Conservation (phyloP, 495 filamentous ascomycete species). For the Penicillium angulare region DNA sequence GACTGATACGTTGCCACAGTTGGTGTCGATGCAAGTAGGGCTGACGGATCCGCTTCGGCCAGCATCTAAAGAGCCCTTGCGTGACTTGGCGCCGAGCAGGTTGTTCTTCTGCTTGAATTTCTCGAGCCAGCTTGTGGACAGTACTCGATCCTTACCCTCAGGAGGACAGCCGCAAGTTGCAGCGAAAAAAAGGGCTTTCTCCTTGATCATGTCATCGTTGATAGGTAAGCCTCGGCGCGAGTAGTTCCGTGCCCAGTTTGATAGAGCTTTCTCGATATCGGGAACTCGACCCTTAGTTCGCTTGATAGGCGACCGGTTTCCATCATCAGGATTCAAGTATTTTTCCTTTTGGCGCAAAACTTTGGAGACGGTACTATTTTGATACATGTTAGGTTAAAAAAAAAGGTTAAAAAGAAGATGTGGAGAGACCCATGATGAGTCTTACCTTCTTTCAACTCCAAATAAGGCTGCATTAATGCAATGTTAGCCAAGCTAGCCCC, state of each 20-base stretch:
- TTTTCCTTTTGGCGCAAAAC: conserved; percentile 95
- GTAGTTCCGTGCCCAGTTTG: conserved; percentile 82
- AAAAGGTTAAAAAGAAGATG: too few relatives aligned
- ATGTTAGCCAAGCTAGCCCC: conserved; percentile 23
- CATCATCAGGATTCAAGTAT: conserved; percentile 87
- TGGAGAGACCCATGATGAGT: background rate
- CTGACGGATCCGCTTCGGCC: conserved; percentile 54
- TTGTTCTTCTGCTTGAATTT: conserved; percentile 96
- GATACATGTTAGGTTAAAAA: conserved; percentile 25
- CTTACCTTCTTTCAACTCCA: conserved; percentile 96
- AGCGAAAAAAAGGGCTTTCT: conserved; percentile 86
- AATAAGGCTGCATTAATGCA: conserved; percentile 65
- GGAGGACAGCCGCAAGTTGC: conserved; percentile 69
- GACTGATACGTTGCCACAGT: conserved; percentile 51
- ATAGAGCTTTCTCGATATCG: conserved; percentile 92
- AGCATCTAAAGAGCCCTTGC: conserved; percentile 62
- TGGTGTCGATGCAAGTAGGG: conserved; percentile 43
- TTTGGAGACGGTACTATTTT: conserved; percentile 89
- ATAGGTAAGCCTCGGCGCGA: conserved; percentile 73
- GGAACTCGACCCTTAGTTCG: conserved; percentile 87
- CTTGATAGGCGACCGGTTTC: conserved; percentile 84
- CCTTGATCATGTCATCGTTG: conserved; percentile 79
- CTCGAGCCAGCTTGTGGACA: conserved; percentile 80
- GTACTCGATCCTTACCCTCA: conserved; percentile 74
- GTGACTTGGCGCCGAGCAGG: conserved; percentile 62